Base-by-base conservation (phyloP, 495 filamentous ascomycete species). In the Hypoxylon subgilvum region DNA sequence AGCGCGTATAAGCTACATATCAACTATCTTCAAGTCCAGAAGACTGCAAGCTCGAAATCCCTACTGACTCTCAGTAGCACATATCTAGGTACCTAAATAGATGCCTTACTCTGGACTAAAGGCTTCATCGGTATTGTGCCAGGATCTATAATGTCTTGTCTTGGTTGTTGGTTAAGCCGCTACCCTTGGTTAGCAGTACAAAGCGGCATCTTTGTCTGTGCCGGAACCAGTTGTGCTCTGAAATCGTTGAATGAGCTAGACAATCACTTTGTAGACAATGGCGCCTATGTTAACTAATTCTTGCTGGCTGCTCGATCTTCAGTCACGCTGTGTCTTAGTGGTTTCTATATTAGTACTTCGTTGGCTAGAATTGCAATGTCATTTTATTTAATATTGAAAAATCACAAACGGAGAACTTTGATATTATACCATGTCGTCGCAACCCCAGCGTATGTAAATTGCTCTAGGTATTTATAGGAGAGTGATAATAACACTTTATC, bases 141-240 rank as follows among this genome's bases (percentile, higher is more conserved):
- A 23, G 10, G 31, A 28, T 18, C 36, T 32, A 23, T 10, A 7
- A 41, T 42, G 14, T 6, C 17, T 38, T 14, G 1, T 38, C 40
- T 58, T 45, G 45, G 31, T 51, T 22, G 1, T 12, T 27, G 0
- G 13, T 38, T 21, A 30, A 31, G 19, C 28, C 7, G 8, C 19
- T 34, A 4, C 6, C 6, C 12, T 3, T 14, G 21, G 19, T 6
- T 12, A 22, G 23, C 19, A 19, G 14, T 14, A 16, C 21, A 32
- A 4, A 35, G n/a, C 10, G 17, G 8, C 14, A 25, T 32, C 59
- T 57, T 63, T 63, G 47, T 63, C 34, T 28, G 18, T 19, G 13
- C 47, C 52, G 59, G 16, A 63, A 52, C 9, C 59, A 52, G 41
- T 30, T 19, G 0, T 31, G 6, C 23, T 10, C 18, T 28, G 2